Conservation (phyloP, 2,329 filamentous ascomycete species). For the Nigrospora sphaerica region DNA sequence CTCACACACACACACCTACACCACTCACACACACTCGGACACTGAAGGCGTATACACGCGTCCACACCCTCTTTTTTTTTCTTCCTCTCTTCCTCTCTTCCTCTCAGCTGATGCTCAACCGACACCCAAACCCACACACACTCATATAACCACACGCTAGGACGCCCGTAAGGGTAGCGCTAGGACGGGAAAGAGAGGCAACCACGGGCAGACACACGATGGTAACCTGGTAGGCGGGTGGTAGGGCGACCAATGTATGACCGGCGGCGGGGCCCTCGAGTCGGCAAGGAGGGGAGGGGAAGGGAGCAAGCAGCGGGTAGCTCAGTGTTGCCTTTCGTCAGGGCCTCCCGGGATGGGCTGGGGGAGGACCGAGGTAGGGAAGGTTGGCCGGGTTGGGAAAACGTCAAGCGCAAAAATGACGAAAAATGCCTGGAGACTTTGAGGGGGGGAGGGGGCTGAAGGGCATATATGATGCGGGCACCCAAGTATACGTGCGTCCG, state of each 20-base stretch:
- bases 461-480: conserved; percentile 10
- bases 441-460: conserved; percentile 5
- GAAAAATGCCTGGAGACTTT: conserved; percentile 9
- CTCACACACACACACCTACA: neutral
- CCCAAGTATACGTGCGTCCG: conserved; percentile 10
- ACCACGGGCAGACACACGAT: too few relatives aligned
- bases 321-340: conserved; percentile 4
- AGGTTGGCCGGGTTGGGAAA: conserved; percentile 12
- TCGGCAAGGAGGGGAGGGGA: too few relatives aligned
- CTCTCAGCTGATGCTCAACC: too few relatives aligned
- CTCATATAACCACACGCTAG: too few relatives aligned
- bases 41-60: neutral
- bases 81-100: too few relatives aligned
- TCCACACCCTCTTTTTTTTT: neutral
- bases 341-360: conserved; percentile 8
- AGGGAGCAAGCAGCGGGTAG: too few relatives aligned
- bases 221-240: too few relatives aligned
- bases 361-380: conserved; percentile 7
- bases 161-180: too few relatives aligned
- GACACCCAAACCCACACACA: too few relatives aligned
- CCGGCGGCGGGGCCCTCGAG: too few relatives aligned
- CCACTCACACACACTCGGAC: neutral
- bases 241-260: too few relatives aligned
- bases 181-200: too few relatives aligned
- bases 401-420: conserved; percentile 7